Percentiles rank a stretch among this genome's conserved stretches.
phyloP scores from a whole-genome alignment of 2,329 filamentous ascomycete species.

The Nemania sp. region DNA sequence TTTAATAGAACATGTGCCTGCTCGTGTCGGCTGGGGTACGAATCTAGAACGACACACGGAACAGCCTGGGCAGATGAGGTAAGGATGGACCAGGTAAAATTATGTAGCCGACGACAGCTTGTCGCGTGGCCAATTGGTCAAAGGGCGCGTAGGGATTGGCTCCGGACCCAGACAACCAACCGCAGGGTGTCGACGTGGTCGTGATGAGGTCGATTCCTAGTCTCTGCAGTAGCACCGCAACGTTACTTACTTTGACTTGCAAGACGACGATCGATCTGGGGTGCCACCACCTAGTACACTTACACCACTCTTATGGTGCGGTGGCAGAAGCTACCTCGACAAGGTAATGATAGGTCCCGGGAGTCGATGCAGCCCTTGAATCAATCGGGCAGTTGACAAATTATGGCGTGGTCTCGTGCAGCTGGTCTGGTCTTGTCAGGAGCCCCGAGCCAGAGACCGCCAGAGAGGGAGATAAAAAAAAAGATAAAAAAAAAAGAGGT shows the following conservation, averaged over 20 bases:
- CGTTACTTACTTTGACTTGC: slow-evolving; percentile 28
- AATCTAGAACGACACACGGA: slow-evolving; percentile 16
- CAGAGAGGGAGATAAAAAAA: neutral
- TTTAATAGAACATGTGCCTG: slow-evolving; percentile 1
- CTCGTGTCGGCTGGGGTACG: slow-evolving; percentile 10
- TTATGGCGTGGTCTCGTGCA: slow-evolving; percentile 23
- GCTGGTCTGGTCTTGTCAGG: neutral
- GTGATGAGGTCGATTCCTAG: slow-evolving; percentile 10
- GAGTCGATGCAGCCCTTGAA: slow-evolving; percentile 22
- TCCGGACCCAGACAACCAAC: slow-evolving; percentile 2
- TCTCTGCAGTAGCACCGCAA: slow-evolving; percentile 32
- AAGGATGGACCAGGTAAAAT: neutral
- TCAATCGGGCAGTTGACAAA: slow-evolving; percentile 26
- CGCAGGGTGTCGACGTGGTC: slow-evolving; percentile 10
- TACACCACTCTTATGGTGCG: no score
- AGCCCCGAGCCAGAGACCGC: neutral
- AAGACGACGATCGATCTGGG: slow-evolving; percentile 11
- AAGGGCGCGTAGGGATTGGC: slow-evolving; percentile 22
- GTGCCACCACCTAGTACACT: neutral
- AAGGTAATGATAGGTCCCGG: slow-evolving; percentile 14
- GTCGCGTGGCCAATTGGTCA: slow-evolving; percentile 24
- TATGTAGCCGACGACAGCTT: slow-evolving; percentile 8
- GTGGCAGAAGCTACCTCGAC: neutral
- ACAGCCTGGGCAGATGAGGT: neutral
- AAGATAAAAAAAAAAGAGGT: no score